Evolutionary conservation across 352 stramenopile species (phyloP), one percentile per base, ranked within the genome.

Genomic region (Phytophthora constricta): DNA sequence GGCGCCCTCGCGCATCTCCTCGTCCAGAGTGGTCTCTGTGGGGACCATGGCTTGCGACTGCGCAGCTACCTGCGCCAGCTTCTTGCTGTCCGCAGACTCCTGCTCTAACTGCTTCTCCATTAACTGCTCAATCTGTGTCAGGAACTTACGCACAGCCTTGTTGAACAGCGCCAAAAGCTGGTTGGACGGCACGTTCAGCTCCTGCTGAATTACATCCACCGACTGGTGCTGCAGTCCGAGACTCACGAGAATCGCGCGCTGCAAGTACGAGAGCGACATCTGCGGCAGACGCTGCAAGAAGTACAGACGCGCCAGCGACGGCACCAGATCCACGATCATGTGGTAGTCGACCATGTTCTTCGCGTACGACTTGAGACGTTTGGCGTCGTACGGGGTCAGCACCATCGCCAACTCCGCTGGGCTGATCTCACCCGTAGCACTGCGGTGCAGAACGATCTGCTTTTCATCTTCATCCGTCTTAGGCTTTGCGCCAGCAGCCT

Each of bases 281-380:
- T 83, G 62, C 27, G 96, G 95, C 56, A 99, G 88, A 14, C 97
- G 87, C 56, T 96, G 84, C 42, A 98, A 77, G 72, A 99, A 99
- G 75, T 98, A 99, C 5, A 99, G 70, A n/a, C 92, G 82, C 34
- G 95, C 87, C 17, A 99, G 74, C 28, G 84, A 90, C 33, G 97
- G 97, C 39, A 99, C 71, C 25, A 99, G 79, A 77, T 99, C 98
- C 19, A 98, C 95, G 52, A 99, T 97, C 68, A 99, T 95, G 84
- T 99, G 98, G 81, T 99, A 98, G 81, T 99, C 98, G 58, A 98
- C 98, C 53, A 99, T 85, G 76, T 99, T 99, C 66, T 98, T 95
- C 34, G 96, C 87, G 79, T 99, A 99, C 9, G 97, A 91, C 67
- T 99, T 97, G 47, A 99, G 88, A 17, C 98, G 94, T 76, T 99